Conservation (phyloP, 371 early-diverging fungal genomes). For the Syncephalastrum monosporum region DNA sequence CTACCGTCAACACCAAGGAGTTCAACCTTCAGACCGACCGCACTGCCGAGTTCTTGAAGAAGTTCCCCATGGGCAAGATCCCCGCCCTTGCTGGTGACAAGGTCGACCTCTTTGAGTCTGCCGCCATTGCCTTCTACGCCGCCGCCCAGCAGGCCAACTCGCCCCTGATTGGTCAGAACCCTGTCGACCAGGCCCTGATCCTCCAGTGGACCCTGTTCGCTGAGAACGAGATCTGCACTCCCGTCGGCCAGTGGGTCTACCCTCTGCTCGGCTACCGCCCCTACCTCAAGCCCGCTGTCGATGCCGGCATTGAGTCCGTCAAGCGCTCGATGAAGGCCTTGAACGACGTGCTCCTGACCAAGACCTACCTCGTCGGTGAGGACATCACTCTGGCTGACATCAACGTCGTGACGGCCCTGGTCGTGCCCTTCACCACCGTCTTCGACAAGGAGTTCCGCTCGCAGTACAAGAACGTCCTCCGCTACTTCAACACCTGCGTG, state of each 20-base stretch:
- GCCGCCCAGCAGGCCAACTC: slow-evolving; percentile 64
- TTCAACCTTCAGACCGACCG: slow-evolving; percentile 70
- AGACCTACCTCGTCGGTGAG: slow-evolving; percentile 93
- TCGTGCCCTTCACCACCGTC: slow-evolving; percentile 56
- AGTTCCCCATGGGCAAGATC: slow-evolving; percentile 83
- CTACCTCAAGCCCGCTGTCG: slow-evolving; percentile 68
- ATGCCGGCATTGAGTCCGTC: slow-evolving; percentile 65
- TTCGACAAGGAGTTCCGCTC: slow-evolving; percentile 75
- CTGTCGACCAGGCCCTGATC: slow-evolving; percentile 75
- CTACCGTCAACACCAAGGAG: slow-evolving; percentile 65
- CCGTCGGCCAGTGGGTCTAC: slow-evolving; percentile 56
- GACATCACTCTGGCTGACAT: slow-evolving; percentile 90
- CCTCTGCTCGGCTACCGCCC: slow-evolving; percentile 67
- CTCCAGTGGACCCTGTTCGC: slow-evolving; percentile 77
- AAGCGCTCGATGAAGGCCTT: slow-evolving; percentile 65
- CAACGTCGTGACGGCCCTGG: slow-evolving; percentile 61
- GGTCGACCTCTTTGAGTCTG: slow-evolving; percentile 73
- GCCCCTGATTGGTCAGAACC: slow-evolving; percentile 62
- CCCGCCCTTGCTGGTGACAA: slow-evolving; percentile 81
- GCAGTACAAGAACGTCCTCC: slow-evolving; percentile 76
- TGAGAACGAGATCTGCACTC: slow-evolving; percentile 56
- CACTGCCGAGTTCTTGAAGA: slow-evolving; percentile 75
- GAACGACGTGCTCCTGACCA: slow-evolving; percentile 72
- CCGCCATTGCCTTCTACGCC: slow-evolving; percentile 88
- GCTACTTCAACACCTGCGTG: slow-evolving; percentile 85